phyloP scores from a whole-genome alignment of 768 basidiomycete species.

The Naganishia kalamii region DNA sequence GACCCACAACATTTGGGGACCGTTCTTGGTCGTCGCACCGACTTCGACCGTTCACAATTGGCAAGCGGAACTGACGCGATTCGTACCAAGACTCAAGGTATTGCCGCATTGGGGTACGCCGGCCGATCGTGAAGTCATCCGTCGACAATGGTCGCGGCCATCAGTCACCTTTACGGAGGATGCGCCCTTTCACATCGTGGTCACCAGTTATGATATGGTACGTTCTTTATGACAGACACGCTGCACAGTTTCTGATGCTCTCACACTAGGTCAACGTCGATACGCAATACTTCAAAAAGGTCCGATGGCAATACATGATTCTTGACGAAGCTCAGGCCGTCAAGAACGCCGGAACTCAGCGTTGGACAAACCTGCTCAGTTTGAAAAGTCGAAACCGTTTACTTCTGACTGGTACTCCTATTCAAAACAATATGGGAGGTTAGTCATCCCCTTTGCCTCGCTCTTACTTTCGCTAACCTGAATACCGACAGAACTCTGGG shows the following conservation, averaged over 20 bases:
- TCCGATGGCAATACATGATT: slow-evolving; percentile 99
- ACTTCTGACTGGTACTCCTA: slow-evolving; percentile 91
- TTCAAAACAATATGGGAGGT: slow-evolving; percentile 99
- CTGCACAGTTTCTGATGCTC: background rate
- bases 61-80: slow-evolving; percentile 96
- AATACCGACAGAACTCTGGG: slow-evolving; percentile 75
- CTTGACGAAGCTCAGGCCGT: slow-evolving; percentile 99
- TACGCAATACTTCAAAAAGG: slow-evolving; percentile 82
- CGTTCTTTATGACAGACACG: slow-evolving; percentile 34
- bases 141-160: slow-evolving; percentile 98
- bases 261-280: slow-evolving; percentile 84
- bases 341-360: slow-evolving; percentile 89
- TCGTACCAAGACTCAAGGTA: slow-evolving; percentile 87
- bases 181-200: slow-evolving; percentile 91
- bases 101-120: slow-evolving; percentile 98
- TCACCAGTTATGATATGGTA: slow-evolving; percentile 93
- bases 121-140: slow-evolving; percentile 85
- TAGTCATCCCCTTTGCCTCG: slow-evolving; percentile 25
- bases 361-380: slow-evolving; percentile 94
- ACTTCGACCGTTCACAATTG: slow-evolving; percentile 97
- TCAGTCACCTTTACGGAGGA: slow-evolving; percentile 91
- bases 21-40: slow-evolving; percentile 95
- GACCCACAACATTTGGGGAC: slow-evolving; percentile 97
- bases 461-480: background rate
- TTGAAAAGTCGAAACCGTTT: slow-evolving; percentile 94